Percentiles rank a stretch among this genome's conserved stretches.
These are phyloP conservation scores for Trichoderma hamatum DNA, from an alignment of 2,329 filamentous ascomycete species.

Conservation along the genomic window DNA sequence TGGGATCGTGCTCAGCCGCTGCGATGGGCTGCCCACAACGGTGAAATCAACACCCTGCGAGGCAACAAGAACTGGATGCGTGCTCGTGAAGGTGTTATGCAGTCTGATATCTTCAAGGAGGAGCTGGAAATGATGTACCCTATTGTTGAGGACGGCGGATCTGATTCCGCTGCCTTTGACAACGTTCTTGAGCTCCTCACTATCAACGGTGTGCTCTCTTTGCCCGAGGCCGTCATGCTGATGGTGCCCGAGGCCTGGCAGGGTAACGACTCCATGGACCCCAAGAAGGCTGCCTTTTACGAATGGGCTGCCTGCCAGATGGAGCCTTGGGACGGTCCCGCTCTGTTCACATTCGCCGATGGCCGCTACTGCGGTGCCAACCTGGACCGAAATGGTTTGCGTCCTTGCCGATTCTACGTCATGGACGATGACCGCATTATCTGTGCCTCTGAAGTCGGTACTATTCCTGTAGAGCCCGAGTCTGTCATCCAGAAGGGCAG, in stretches of 20 bases:
- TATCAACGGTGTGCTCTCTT: constrained; percentile 92
- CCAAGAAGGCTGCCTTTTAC: constrained; percentile 95
- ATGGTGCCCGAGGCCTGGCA: constrained; percentile 99
- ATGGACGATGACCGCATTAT: constrained; percentile 97
- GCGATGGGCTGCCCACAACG: constrained; percentile 96
- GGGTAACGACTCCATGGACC: constrained; percentile 88
- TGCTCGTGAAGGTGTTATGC: constrained; percentile 91
- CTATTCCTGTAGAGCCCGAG: constrained; percentile 89
- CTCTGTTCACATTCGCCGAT: constrained; percentile 95
- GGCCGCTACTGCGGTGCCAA: constrained; percentile 97
- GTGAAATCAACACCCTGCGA: constrained; percentile 95
- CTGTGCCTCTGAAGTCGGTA: constrained; percentile 94
- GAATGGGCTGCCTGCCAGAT: constrained; percentile 99
- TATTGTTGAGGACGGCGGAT: constrained; percentile 94
- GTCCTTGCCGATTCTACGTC: constrained; percentile 95
- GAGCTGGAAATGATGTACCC: constrained; percentile 90
- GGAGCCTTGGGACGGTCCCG: constrained; percentile 98
- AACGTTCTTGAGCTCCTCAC: constrained; percentile 92
- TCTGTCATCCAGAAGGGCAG: constrained; percentile 89
- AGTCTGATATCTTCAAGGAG: constrained; percentile 88
- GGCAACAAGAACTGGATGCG: constrained; percentile 99
- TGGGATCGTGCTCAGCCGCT: constrained; percentile 97
- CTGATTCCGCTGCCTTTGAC: constrained; percentile 95
- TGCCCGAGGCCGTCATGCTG: constrained; percentile 96
- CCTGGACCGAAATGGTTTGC: constrained; percentile 90